Percentiles rank a stretch among this genome's conserved stretches.
These are phyloP conservation scores for Penicillium antarcticum DNA, from an alignment of 495 filamentous ascomycete genomes.

Conservation along the genomic window DNA sequence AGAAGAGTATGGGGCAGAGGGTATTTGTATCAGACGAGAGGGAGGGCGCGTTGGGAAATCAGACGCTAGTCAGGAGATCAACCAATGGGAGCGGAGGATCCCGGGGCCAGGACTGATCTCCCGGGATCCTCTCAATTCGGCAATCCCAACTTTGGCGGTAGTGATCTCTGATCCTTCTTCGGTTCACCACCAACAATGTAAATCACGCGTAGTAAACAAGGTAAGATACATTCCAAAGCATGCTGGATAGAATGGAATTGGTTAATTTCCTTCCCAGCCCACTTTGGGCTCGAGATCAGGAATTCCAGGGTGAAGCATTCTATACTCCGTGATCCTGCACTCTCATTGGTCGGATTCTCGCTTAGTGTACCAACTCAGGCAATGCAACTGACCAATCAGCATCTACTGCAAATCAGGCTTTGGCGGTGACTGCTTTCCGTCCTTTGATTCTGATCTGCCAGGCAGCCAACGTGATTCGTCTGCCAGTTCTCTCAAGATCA, in stretches of 20 bases:
- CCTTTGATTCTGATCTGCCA: conserved; percentile 32
- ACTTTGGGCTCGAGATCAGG: conserved; percentile 37
- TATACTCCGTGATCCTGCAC: conserved; percentile 38
- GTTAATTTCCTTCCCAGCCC: conserved; percentile 16
- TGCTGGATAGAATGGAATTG: conserved; percentile 8
- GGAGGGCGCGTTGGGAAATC: conserved; percentile 37
- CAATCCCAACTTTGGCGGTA: conserved; percentile 15
- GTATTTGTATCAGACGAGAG: conserved; percentile 46
- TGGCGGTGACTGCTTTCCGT: conserved; percentile 36
- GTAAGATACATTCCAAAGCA: conserved; percentile 15
- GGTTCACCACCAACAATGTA: conserved; percentile 17
- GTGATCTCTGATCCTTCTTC: conserved; percentile 26
- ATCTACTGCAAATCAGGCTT: conserved; percentile 24
- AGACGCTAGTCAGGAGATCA: conserved; percentile 35
- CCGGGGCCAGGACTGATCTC: conserved; percentile 26
- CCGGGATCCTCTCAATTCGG: conserved; percentile 26
- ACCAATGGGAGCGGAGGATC: conserved; percentile 43
- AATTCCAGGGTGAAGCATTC: conserved; percentile 26
- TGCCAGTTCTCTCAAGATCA: conserved; percentile 38
- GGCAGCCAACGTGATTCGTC: conserved; percentile 18
- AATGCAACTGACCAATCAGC: conserved; percentile 15
- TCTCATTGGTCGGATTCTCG: conserved; percentile 43
- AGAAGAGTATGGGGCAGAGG: conserved; percentile 30
- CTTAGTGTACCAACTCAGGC: conserved; percentile 28
- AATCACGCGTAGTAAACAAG: conserved; percentile 16